Conservation (phyloP, 179 eudicot species). For the Beta corolliflora region DNA sequence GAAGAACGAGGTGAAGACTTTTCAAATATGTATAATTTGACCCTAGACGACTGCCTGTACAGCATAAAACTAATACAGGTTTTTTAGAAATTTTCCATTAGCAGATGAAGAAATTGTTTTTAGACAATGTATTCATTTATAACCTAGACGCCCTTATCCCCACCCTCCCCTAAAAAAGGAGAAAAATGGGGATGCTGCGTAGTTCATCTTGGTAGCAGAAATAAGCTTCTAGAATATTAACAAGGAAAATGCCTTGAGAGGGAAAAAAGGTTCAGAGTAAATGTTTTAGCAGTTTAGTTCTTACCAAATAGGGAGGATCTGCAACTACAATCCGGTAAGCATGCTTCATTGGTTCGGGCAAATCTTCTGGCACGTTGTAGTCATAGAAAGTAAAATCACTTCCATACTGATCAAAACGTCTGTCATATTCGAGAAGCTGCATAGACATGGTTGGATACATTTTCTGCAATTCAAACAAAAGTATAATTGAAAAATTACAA, state of each 20-base stretch:
- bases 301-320: slow-evolving; percentile 98
- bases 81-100: neutral
- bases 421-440: slow-evolving; percentile 87
- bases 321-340: slow-evolving; percentile 68
- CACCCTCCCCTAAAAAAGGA: too few relatives aligned
- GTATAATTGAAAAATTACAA: neutral
- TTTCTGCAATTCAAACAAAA: slow-evolving; percentile 57
- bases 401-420: slow-evolving; percentile 86
- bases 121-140: too few relatives aligned
- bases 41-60: neutral
- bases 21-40: too few relatives aligned
- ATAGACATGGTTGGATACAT: slow-evolving; percentile 53
- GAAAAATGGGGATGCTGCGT: too few relatives aligned
- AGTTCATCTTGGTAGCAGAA: too few relatives aligned
- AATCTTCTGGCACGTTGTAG: slow-evolving; percentile 78
- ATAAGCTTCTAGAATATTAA: neutral
- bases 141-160: too few relatives aligned
- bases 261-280: neutral
- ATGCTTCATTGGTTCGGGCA: slow-evolving; percentile 74
- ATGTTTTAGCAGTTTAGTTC: slow-evolving; percentile 13
- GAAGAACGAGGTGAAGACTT: neutral
- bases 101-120: neutral
- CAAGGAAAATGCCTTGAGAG: neutral
- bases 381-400: slow-evolving; percentile 91
- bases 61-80: neutral